phyloP scores from a whole-genome alignment of 140 eudicot genomes.

The Cichorium intybus region DNA sequence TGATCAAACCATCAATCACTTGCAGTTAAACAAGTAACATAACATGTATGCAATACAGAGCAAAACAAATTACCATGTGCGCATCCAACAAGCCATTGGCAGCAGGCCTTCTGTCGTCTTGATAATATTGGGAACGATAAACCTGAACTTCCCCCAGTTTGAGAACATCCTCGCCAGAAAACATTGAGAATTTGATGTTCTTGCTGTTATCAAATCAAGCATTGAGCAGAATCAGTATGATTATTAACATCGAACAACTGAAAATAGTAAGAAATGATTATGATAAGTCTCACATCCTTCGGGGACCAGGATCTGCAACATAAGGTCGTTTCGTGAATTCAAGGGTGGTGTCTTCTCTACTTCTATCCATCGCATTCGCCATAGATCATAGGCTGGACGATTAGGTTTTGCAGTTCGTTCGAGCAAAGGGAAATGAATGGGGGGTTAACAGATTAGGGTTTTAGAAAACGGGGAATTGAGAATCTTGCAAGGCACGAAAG shows the following conservation, averaged over 20 bases:
- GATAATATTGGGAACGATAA: conserved; percentile 37
- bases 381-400: not conserved
- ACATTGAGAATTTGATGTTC: conserved; percentile 62
- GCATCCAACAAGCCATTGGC: conserved; percentile 69
- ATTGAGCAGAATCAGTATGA: conserved; percentile 2
- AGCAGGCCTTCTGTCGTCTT: conserved; percentile 33
- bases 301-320: conserved; percentile 75
- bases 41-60: not conserved
- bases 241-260: not conserved
- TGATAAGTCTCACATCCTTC: conserved; percentile 48
- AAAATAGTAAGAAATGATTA: not conserved
- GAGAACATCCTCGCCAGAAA: conserved; percentile 51
- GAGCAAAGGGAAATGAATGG: not conserved
- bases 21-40: not conserved
- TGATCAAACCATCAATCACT: not conserved
- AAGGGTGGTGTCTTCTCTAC: conserved; percentile 27
- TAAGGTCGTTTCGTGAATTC: conserved; percentile 70
- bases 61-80: conserved; percentile 57
- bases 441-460: not conserved
- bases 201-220: conserved; percentile 41
- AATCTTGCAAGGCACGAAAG: too few relatives aligned
- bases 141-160: conserved; percentile 69
- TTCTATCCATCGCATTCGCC: conserved; percentile 25
- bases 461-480: not conserved
- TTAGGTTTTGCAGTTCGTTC: not conserved